Percentiles rank a stretch among this genome's conserved stretches.
phyloP scores from a whole-genome alignment of 2,329 filamentous ascomycete genomes.

The Aspergillus melleus region DNA sequence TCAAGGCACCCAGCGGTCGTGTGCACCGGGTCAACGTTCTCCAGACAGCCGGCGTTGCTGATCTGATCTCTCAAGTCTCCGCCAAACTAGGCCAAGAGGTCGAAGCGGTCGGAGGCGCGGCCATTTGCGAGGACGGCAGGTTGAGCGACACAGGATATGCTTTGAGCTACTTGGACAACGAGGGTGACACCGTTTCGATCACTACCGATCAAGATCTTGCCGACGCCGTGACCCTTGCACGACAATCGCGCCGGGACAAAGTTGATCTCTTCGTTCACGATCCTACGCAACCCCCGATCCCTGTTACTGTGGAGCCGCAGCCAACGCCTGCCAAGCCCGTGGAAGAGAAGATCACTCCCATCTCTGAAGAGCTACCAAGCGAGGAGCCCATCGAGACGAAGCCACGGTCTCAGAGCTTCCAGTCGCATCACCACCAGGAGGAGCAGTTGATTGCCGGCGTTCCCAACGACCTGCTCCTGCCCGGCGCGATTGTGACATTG shows the following conservation, averaged over 20 bases:
- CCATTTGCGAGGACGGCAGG: slow-evolving; percentile 75
- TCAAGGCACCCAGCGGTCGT: slow-evolving; percentile 93
- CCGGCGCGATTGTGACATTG: slow-evolving; percentile 91
- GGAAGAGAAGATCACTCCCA: slow-evolving; percentile 43
- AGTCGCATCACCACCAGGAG: slow-evolving; percentile 54
- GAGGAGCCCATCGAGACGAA: slow-evolving; percentile 43
- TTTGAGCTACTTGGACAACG: slow-evolving; percentile 93
- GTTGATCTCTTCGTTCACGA: slow-evolving; percentile 97
- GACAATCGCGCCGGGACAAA: slow-evolving; percentile 78
- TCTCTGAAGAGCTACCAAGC: slow-evolving; percentile 56
- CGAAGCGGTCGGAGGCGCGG: slow-evolving; percentile 78
- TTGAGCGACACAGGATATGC: slow-evolving; percentile 79
- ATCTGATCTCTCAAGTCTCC: slow-evolving; percentile 74
- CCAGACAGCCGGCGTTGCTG: slow-evolving; percentile 74
- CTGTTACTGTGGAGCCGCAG: slow-evolving; percentile 61
- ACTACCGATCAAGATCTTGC: slow-evolving; percentile 91
- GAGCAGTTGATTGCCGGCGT: slow-evolving; percentile 87
- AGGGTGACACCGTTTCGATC: slow-evolving; percentile 94
- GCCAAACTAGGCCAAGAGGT: slow-evolving; percentile 83
- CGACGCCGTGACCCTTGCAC: slow-evolving; percentile 83
- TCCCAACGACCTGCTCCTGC: slow-evolving; percentile 88
- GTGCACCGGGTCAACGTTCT: slow-evolving; percentile 88
- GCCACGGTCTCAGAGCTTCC: slow-evolving; percentile 44
- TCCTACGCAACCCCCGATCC: slow-evolving; percentile 81
- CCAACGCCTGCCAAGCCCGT: slow-evolving; percentile 52